A percentile compares a stretch with the other conserved stretches of the same genome.
Evolutionary conservation across 225 moss, liverwort and hornwort species (phyloP).

Genomic region (Climacium dendroides): DNA sequence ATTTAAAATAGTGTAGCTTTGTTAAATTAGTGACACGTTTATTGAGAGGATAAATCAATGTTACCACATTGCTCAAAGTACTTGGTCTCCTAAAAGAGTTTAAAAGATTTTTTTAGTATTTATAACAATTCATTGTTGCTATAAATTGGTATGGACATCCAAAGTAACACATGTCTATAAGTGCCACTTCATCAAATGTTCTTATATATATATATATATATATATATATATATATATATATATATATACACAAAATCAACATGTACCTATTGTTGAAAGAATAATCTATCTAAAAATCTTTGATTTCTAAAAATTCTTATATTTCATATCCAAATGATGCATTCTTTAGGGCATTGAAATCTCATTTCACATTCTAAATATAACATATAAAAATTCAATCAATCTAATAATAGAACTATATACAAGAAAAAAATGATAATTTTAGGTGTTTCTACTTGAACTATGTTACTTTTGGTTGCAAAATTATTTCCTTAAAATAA

Average conservation of each 20-base stretch:
- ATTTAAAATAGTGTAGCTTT: neutral
- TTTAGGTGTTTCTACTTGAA: neutral
- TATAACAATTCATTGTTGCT: neutral
- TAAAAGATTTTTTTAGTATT: neutral
- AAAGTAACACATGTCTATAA: fast-evolving
- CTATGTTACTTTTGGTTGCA: too few species aligned
- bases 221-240: too few species aligned
- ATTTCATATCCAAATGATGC: neutral
- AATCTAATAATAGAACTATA: neutral
- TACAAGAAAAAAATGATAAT: fast-evolving
- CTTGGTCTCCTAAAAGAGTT: fast-evolving
- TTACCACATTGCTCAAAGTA: neutral
- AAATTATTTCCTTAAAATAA: neutral
- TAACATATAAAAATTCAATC: neutral
- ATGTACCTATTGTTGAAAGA: neutral
- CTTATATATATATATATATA: too few species aligned
- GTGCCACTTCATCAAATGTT: fast-evolving
- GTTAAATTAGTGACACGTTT: neutral
- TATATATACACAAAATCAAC: neutral
- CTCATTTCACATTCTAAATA: fast-evolving
- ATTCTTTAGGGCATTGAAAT: neutral
- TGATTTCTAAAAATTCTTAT: too few species aligned
- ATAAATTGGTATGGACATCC: neutral
- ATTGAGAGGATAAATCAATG: neutral
- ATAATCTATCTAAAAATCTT: neutral